Evolutionary conservation across 306 rosid genomes (phyloP).

Genomic region (Vicia sativa): DNA sequence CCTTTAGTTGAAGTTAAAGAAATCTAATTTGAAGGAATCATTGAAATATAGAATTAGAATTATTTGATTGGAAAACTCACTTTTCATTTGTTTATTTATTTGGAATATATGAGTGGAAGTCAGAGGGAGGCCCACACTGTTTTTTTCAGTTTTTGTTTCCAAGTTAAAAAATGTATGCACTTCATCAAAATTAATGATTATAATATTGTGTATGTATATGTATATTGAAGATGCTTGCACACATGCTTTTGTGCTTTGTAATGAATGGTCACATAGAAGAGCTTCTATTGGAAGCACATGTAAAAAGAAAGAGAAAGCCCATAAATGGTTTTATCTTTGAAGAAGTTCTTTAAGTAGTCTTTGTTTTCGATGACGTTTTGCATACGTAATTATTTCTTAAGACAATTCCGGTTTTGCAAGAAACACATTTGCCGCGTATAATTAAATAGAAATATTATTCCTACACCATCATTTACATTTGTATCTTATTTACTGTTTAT

Average conservation of each 20-base stretch:
- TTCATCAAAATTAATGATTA: constrained; percentile 4
- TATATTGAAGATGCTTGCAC: constrained; percentile 48
- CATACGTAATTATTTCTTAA: constrained; percentile 22
- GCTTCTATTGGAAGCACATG: constrained; percentile 63
- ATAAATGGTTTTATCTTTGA: constrained; percentile 36
- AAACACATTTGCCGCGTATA: not conserved
- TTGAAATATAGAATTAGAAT: constrained; percentile 55
- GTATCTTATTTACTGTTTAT: too few species aligned
- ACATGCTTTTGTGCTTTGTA: constrained; percentile 66
- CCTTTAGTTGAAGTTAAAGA: constrained; percentile 50
- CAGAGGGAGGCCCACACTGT: constrained; percentile 70
- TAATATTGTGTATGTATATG: not conserved
- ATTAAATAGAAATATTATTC: too few species aligned
- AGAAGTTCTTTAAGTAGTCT: constrained; percentile 30
- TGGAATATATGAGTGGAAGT: constrained; percentile 96
- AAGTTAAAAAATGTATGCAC: not conserved
- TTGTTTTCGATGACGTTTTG: constrained; percentile 20
- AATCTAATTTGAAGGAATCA: constrained; percentile 53
- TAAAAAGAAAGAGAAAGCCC: constrained; percentile 39
- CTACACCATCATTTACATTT: too few species aligned
- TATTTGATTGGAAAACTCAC: constrained; percentile 78
- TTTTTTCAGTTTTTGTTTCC: constrained; percentile 37
- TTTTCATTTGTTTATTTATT: constrained; percentile 65
- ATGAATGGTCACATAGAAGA: constrained; percentile 69
- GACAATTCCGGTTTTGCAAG: not conserved